Base-by-base conservation (phyloP, 768 basidiomycete species). In the Trametes meyenii region DNA sequence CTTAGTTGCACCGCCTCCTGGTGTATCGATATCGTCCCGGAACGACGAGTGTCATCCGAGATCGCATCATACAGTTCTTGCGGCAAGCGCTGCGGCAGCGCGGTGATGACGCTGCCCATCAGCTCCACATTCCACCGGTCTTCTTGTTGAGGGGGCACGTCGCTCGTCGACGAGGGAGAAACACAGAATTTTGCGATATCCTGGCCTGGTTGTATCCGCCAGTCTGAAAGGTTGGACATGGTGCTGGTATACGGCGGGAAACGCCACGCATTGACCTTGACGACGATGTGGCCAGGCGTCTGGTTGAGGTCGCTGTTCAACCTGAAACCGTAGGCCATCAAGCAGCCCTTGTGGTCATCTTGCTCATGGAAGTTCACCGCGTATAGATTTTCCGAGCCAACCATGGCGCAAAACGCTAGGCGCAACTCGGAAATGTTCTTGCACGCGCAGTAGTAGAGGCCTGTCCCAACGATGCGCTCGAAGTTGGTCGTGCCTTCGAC, bases 181-280 rank as follows among this genome's bases (percentile, higher is more conserved):
- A 2, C 70, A 71, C 35, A 78, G 63, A 24, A 78, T 78, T 61
- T 75, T 79, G 33, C 76, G 71, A 54, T 75, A 69, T 6, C 77
- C 78, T 0, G 75, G 75, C 57, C 71, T 71, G n/a, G 71, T 65
- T 0, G 59, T 54, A 58, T 79, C 75, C 14, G 43, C 52, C 26
- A 78, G 72, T 36, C 66, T 53, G 65, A 79, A 79, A 7, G 76
- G 69, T 26, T 69, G 66, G n/a, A 78, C 73, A n/a, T 66, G 67
- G 63, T 78, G 75, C 52, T 78, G 77, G 58, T 73, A 76, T 12
- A 73, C 60, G 63, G 78, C 77, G 19, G 75, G 77, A 65, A 77
- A 78, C 7, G 72, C 72, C 29, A 78, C 63, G 45, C 69, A 69
- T 13, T 73, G 68, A 14, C 72, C 71, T 35, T 65, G 2, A 72